phyloP scores from a whole-genome alignment of 352 stramenopile species.

The Peronospora farinosa region DNA sequence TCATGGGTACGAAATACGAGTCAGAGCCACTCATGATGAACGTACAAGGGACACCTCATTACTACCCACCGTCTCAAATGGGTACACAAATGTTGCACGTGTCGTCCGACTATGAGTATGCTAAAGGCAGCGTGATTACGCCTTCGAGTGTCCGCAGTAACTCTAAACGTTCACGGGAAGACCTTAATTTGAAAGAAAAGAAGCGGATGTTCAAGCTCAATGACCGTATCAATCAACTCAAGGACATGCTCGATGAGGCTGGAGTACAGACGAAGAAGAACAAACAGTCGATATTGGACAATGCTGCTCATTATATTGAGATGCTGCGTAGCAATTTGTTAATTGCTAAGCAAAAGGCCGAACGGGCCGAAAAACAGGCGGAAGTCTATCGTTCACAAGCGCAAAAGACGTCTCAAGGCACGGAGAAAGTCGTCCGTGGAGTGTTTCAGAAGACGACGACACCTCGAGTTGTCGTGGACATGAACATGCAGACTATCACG shows the following conservation, averaged over 20 bases:
- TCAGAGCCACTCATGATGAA: constrained; percentile 62
- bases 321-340: constrained; percentile 60
- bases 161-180: constrained; percentile 64
- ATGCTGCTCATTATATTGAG: constrained; percentile 59
- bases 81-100: constrained; percentile 52
- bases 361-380: constrained; percentile 48
- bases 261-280: constrained; percentile 72
- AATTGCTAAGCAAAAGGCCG: constrained; percentile 54
- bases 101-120: constrained; percentile 56
- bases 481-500: constrained; percentile 50
- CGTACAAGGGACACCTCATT: constrained; percentile 32
- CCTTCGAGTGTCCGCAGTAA: constrained; percentile 28
- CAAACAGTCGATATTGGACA: constrained; percentile 71
- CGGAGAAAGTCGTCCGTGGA: constrained; percentile 33
- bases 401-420: constrained; percentile 31
- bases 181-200: constrained; percentile 84
- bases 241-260: constrained; percentile 53
- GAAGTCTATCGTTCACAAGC: constrained; percentile 39
- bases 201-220: constrained; percentile 88
- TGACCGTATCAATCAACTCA: constrained; percentile 74
- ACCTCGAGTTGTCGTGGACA: constrained; percentile 46
- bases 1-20: constrained; percentile 34
- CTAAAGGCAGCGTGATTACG: constrained; percentile 34
- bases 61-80: constrained; percentile 40
- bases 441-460: constrained; percentile 61